Conservation (phyloP, 306 rosid species). For the Albizia julibrissin region DNA sequence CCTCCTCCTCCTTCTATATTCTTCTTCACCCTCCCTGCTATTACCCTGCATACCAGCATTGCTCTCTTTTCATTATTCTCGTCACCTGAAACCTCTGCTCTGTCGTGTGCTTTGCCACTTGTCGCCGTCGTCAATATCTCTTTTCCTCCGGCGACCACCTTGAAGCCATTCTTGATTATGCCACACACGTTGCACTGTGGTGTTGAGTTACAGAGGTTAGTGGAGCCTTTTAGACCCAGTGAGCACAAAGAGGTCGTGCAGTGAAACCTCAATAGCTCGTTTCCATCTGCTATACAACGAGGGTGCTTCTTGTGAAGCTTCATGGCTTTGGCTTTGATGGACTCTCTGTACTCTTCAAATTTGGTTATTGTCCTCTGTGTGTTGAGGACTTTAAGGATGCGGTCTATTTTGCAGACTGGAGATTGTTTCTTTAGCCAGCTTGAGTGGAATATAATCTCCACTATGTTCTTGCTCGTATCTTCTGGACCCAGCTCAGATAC, state of each 20-base stretch:
- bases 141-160: constrained; percentile 42
- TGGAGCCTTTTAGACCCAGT: constrained; percentile 83
- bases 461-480: constrained; percentile 99
- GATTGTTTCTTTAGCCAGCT: constrained; percentile 94
- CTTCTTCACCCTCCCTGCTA: constrained; percentile 97
- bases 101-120: constrained; percentile 91
- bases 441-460: constrained; percentile 94
- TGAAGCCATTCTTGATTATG: constrained; percentile 79
- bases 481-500: constrained; percentile 94
- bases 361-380: constrained; percentile 69
- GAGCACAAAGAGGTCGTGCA: constrained; percentile 83
- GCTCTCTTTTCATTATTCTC: constrained; percentile 57
- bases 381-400: constrained; percentile 90
- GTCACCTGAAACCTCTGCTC: constrained; percentile 35
- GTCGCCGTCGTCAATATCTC: constrained; percentile 88
- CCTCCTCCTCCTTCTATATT: constrained; percentile 46
- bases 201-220: constrained; percentile 78
- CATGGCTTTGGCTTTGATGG: constrained; percentile 79
- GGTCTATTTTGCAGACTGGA: constrained; percentile 87
- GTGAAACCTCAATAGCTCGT: constrained; percentile 88
- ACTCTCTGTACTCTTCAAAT: constrained; percentile 90
- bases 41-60: constrained; percentile 97
- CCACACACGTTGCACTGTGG: constrained; percentile 73
- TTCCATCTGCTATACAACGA: constrained; percentile 95
- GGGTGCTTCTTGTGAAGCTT: constrained; percentile 77